Percentiles rank a stretch among this genome's conserved stretches.
These are phyloP conservation scores for Diplotaxis tenuifolia DNA, from an alignment of 345 rosid genomes.

Conservation along the genomic window DNA sequence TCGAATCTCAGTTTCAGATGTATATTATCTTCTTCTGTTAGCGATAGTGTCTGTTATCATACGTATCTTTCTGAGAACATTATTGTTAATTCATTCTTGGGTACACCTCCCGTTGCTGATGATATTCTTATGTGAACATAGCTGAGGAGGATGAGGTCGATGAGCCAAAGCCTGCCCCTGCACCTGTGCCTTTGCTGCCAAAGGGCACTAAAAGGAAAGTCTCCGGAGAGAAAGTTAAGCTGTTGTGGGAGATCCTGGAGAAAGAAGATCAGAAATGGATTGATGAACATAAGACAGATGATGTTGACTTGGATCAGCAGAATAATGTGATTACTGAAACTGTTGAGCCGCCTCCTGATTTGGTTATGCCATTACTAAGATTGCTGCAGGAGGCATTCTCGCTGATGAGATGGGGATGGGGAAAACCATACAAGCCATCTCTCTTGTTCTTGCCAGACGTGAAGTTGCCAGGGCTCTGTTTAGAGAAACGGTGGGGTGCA, in stretches of 20 bases:
- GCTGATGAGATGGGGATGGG: slow-evolving; percentile 99
- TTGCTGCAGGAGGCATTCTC: slow-evolving; percentile 78
- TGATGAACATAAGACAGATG: slow-evolving; percentile 46
- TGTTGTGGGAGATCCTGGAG: slow-evolving; percentile 83
- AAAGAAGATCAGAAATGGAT: slow-evolving; percentile 63
- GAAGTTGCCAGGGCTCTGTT: slow-evolving; percentile 31
- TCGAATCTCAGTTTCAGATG: slow-evolving; percentile 13
- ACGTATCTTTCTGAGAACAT: neutral
- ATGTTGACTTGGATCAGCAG: slow-evolving; percentile 61
- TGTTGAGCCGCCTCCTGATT: slow-evolving; percentile 63
- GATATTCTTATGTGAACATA: slow-evolving; percentile 16
- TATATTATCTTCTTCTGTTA: neutral
- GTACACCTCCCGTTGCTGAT: neutral
- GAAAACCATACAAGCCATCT: slow-evolving; percentile 92
- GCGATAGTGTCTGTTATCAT: neutral
- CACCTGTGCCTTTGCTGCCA: slow-evolving; percentile 10
- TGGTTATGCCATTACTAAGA: slow-evolving; percentile 71
- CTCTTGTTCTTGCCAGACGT: slow-evolving; percentile 82
- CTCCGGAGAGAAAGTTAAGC: slow-evolving; percentile 18
- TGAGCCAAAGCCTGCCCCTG: neutral
- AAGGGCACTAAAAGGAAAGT: slow-evolving; percentile 39
- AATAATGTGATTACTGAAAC: slow-evolving; percentile 48
- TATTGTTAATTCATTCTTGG: neutral
- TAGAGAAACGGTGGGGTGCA: slow-evolving; percentile 39
- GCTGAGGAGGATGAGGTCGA: slow-evolving; percentile 23